These are phyloP conservation scores for Hypoxylon sp. DNA, from an alignment of 2,329 filamentous ascomycete genomes.

Conservation along the genomic window DNA sequence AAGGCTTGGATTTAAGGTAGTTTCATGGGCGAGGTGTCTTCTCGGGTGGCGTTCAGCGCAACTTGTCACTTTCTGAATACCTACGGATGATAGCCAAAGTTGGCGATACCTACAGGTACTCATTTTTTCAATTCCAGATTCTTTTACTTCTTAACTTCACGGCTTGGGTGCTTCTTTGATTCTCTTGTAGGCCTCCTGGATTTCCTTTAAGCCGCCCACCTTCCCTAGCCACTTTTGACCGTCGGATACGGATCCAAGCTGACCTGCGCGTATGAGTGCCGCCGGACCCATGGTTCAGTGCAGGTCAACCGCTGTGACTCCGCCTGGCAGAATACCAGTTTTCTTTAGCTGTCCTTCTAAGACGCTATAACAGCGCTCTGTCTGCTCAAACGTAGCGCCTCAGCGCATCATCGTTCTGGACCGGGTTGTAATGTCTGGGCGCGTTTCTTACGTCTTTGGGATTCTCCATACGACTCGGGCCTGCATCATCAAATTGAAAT, in stretches of 20 bases:
- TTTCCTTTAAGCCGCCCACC: slow-evolving; percentile 56
- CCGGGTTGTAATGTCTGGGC: no score
- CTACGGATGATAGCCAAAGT: slow-evolving; percentile 17
- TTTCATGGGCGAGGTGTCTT: slow-evolving; percentile 16
- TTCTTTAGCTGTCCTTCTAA: no score
- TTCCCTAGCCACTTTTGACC: slow-evolving; percentile 48
- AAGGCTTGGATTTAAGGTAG: slow-evolving; percentile 21
- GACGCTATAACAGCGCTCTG: no score
- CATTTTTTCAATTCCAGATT: background rate
- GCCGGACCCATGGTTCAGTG: slow-evolving; percentile 59
- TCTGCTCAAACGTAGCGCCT: no score
- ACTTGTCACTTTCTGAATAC: slow-evolving; percentile 16
- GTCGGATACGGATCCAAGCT: slow-evolving; percentile 56
- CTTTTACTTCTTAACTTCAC: background rate
- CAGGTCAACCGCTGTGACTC: no score
- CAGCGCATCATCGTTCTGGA: no score
- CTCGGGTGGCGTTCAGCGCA: slow-evolving; percentile 19
- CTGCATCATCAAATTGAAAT: no score
- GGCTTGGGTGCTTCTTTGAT: slow-evolving; percentile 39
- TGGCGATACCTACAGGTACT: background rate
- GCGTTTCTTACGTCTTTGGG: no score
- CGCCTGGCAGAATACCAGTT: no score
- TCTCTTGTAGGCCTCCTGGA: slow-evolving; percentile 59
- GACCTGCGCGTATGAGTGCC: slow-evolving; percentile 57
- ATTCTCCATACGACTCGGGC: no score